Conservation (phyloP, 2,329 filamentous ascomycete species). For the Hypomyces perniciosus region DNA sequence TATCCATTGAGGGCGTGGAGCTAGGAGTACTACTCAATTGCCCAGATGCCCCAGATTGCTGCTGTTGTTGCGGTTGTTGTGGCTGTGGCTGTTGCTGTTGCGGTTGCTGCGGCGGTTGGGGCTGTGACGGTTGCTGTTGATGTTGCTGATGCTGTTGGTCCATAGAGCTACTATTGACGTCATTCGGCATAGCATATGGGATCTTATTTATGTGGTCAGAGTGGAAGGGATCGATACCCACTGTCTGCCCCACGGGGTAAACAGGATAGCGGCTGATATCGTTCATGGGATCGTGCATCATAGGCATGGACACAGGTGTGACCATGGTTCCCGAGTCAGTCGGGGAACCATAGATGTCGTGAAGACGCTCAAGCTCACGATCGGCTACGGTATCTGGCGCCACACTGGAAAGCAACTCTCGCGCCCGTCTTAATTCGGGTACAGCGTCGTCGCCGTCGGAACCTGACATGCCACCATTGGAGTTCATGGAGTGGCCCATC, state of each 20-base stretch:
- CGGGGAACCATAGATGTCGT: slow-evolving; percentile 48
- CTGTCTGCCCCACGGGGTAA: slow-evolving; percentile 84
- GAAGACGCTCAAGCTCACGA: slow-evolving; percentile 50
- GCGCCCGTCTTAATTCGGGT: slow-evolving; percentile 48
- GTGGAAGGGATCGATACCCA: slow-evolving; percentile 92
- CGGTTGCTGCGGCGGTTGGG: slow-evolving; percentile 24
- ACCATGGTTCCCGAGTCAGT: slow-evolving; percentile 44
- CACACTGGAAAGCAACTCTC: slow-evolving; percentile 50
- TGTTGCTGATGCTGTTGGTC: slow-evolving; percentile 26
- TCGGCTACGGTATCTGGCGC: slow-evolving; percentile 47
- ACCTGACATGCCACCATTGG: slow-evolving; percentile 31
- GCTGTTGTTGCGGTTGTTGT: slow-evolving; percentile 18
- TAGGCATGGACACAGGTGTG: slow-evolving; percentile 37
- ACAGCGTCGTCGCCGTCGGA: slow-evolving; percentile 45
- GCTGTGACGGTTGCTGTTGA: slow-evolving; percentile 18
- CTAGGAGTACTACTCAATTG: slow-evolving; percentile 16
- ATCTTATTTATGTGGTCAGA: slow-evolving; percentile 93
- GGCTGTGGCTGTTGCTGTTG: slow-evolving; percentile 24
- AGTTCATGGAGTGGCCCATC: slow-evolving; percentile 27
- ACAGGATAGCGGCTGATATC: slow-evolving; percentile 61
- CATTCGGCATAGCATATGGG: slow-evolving; percentile 69
- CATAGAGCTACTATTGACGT: slow-evolving; percentile 37
- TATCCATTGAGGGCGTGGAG: slow-evolving; percentile 27
- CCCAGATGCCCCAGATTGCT: slow-evolving; percentile 12
- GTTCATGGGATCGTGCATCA: slow-evolving; percentile 49